Base-by-base conservation (phyloP, 768 basidiomycete species). In the Rhizopogon vulgaris region DNA sequence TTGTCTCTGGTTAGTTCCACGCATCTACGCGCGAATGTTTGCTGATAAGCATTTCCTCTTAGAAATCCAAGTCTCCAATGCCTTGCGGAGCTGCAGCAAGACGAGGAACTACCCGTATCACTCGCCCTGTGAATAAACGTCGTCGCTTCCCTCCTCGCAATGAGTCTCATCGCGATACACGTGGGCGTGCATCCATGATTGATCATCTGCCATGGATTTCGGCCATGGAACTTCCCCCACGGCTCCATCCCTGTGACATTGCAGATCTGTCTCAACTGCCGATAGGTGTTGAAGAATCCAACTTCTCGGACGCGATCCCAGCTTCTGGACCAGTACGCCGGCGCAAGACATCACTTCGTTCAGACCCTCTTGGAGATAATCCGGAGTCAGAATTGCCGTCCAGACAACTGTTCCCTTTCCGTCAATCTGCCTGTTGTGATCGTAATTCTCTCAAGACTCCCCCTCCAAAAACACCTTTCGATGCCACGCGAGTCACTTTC, bases 181-280 rank as follows among this genome's bases (percentile, higher is more conserved):
- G 61, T 54, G 61, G 58, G 4, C 64, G 69, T 2, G 52, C 62
- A 36, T 57, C 72, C 41, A 57, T 70, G 39, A 84, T 87, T 62
- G 85, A 87, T 69, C 70, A 74, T 25, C 75, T 87, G 9, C 82
- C 85, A 4, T 87, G 85, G 84, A 82, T 84, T 48, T 73, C 82
- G 24, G 73, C 78, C 7, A 69, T 86, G 46, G 79, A 86, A 48
- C 53, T 67, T 48, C 55, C 77, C 6, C 70, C 76, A 12, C 71
- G 77, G 48, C 51, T 70, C 58, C 70, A 73, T 59, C 68, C 68
- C 15, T 73, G 73, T 62, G 81, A 85, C 58, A 78, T 84, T 54
- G 83, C 84, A 50, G 84, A 86, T 67, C 77, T 85, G 40, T 85
- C 84, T 1, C 78, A 82, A 55, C 60, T 84, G n/a, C 72, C 73